Percentiles rank a stretch among this genome's conserved stretches.
phyloP scores from a whole-genome alignment of 2,329 filamentous ascomycete species.

The Metarhizium album region DNA sequence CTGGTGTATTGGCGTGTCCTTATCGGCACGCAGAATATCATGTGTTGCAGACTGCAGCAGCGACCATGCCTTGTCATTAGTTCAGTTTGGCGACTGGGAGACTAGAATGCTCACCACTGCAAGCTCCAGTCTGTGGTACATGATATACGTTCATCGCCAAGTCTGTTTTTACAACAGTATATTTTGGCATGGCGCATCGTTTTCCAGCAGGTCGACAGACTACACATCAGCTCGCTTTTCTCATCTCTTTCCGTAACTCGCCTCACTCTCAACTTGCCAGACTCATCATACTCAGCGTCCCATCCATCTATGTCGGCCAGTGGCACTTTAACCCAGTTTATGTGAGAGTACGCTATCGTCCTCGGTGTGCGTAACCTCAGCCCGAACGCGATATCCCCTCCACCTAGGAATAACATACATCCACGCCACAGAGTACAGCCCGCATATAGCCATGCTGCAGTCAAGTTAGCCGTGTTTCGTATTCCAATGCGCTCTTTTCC shows the following conservation, averaged over 20 bases:
- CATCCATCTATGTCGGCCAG: slow-evolving; percentile 38
- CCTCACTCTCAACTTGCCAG: slow-evolving; percentile 1
- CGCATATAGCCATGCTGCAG: slow-evolving; percentile 38
- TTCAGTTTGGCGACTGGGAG: too few relatives aligned
- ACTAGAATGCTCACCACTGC: too few relatives aligned
- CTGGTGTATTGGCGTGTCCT: too few relatives aligned
- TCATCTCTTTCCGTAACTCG: not conserved
- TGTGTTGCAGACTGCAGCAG: too few relatives aligned
- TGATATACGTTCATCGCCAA: too few relatives aligned
- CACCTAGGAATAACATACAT: slow-evolving; percentile 43
- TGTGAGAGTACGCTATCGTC: slow-evolving; percentile 33
- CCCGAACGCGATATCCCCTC: slow-evolving; percentile 42
- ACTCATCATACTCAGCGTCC: slow-evolving; percentile 38
- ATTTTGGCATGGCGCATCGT: not conserved
- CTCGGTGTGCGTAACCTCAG: slow-evolving; percentile 41
- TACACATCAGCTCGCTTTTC: not conserved
- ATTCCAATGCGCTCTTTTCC: not conserved
- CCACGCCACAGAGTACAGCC: slow-evolving; percentile 48
- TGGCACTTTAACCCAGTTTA: slow-evolving; percentile 42
- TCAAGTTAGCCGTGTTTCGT: not conserved
- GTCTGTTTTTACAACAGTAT: too few relatives aligned
- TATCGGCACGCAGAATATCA: too few relatives aligned
- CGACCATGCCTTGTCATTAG: too few relatives aligned
- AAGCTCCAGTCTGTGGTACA: too few relatives aligned
- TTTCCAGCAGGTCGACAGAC: too few relatives aligned